phyloP scores from a whole-genome alignment of 1,284 basidiomycete genomes.

The Cronartium ribicola region DNA sequence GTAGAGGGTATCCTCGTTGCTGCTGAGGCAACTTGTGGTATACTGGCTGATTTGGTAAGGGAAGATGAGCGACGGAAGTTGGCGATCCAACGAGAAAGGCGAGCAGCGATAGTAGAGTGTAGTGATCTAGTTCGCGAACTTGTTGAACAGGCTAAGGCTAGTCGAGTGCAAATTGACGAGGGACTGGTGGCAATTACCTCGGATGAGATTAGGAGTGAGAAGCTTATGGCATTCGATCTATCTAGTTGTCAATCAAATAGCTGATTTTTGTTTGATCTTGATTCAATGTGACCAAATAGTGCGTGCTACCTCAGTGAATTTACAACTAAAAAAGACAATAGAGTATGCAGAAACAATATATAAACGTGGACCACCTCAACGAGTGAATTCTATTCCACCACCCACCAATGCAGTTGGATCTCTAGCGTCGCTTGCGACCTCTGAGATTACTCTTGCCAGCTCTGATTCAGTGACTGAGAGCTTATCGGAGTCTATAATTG shows the following conservation, averaged over 20 bases:
- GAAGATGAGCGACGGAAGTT: slow-evolving; percentile 58
- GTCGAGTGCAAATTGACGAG: slow-evolving; percentile 48
- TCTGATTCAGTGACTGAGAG: neutral
- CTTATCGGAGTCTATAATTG: neutral
- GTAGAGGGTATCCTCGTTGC: slow-evolving; percentile 35
- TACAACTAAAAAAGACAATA: neutral
- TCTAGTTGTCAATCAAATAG: too few species aligned
- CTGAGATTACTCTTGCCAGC: neutral
- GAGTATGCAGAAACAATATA: neutral
- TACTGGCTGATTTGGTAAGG: slow-evolving; percentile 53
- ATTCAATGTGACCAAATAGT: neutral
- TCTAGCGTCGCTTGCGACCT: neutral
- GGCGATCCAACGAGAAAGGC: slow-evolving; percentile 62
- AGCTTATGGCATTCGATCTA: too few species aligned
- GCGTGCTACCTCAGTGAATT: neutral
- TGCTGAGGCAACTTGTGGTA: slow-evolving; percentile 47
- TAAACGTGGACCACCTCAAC: slow-evolving; percentile 31
- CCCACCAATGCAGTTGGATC: neutral
- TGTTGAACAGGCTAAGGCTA: slow-evolving; percentile 49
- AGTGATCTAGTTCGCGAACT: slow-evolving; percentile 67
- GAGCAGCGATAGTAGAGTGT: slow-evolving; percentile 61
- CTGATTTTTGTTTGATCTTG: too few species aligned
- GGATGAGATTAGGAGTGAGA: neutral
- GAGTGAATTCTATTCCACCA: slow-evolving; percentile 2
- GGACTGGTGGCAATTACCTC: slow-evolving; percentile 26